Percentiles rank a stretch among this genome's conserved stretches.
Evolutionary conservation across 2,329 filamentous ascomycete genomes (phyloP).

Genomic region (Trichoderma polysporum): DNA sequence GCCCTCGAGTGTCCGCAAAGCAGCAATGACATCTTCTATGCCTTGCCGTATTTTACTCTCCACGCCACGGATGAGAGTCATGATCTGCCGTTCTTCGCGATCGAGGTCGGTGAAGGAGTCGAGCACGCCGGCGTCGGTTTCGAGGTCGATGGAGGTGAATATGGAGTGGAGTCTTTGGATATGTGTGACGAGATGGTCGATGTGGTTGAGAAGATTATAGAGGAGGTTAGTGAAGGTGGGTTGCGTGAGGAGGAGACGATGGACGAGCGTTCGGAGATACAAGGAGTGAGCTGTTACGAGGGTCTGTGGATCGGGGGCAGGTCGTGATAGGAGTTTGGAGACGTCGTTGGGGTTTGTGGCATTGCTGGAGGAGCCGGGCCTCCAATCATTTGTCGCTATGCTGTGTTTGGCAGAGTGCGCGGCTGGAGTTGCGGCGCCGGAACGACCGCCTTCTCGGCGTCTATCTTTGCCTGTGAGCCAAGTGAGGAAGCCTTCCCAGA

Average conservation of each 20-base stretch:
- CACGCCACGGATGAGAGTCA: conserved; percentile 61
- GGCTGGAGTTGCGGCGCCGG: conserved; percentile 29
- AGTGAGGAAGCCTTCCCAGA: conserved; percentile 74
- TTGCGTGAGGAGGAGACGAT: conserved; percentile 66
- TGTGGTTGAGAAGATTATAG: conserved; percentile 65
- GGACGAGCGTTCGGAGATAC: conserved; percentile 69
- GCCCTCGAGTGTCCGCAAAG: conserved; percentile 47
- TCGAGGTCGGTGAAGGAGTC: conserved; percentile 71
- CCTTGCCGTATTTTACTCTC: conserved; percentile 64
- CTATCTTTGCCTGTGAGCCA: conserved; percentile 63
- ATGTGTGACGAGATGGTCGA: conserved; percentile 80
- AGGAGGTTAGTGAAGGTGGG: conserved; percentile 62
- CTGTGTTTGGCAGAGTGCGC: background rate
- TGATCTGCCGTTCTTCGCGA: conserved; percentile 69
- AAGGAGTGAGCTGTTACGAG: conserved; percentile 75
- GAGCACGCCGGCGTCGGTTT: conserved; percentile 77
- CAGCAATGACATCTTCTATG: conserved; percentile 65
- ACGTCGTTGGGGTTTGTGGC: background rate
- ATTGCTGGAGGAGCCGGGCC: conserved; percentile 11
- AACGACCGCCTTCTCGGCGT: conserved; percentile 28
- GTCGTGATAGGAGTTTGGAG: background rate
- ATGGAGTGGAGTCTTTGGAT: conserved; percentile 73
- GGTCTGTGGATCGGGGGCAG: conserved; percentile 74
- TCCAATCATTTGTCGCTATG: conserved; percentile 10
- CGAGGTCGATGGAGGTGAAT: conserved; percentile 76